Evolutionary conservation across 2,329 filamentous ascomycete genomes (phyloP).

Genomic region (Dactylellina haptotyla): DNA sequence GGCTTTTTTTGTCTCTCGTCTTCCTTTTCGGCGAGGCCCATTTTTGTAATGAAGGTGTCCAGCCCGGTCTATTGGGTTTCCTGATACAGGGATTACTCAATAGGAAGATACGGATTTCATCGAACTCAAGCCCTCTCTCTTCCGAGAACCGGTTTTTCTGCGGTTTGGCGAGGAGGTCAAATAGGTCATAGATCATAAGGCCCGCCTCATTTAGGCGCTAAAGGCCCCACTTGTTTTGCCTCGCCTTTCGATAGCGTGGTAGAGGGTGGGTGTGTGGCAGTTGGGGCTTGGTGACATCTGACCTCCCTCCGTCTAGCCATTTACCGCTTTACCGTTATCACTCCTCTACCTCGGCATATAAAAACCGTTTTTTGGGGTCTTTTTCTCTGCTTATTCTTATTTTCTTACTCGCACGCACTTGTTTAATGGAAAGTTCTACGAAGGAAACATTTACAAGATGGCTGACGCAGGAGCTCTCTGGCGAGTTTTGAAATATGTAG

Average conservation of each 20-base stretch:
- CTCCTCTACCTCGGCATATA: conserved; percentile 32
- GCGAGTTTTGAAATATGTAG: conserved; percentile 14
- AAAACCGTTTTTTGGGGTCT: neutral
- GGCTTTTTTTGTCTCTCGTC: conserved; percentile 14
- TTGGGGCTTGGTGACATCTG: conserved; percentile 33
- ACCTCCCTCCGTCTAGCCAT: conserved; percentile 14
- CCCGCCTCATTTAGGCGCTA: conserved; percentile 34
- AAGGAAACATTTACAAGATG: too few species aligned
- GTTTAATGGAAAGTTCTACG: neutral
- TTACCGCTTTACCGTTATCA: conserved; percentile 10
- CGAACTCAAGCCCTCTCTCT: neutral
- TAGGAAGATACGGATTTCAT: conserved; percentile 1
- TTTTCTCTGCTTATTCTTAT: conserved; percentile 8
- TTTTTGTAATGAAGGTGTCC: neutral
- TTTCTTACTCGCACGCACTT: neutral
- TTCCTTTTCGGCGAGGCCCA: conserved; percentile 9
- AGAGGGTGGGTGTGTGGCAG: conserved; percentile 11
- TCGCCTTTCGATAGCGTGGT: neutral
- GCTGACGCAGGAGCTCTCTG: too few species aligned
- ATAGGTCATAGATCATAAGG: conserved; percentile 31
- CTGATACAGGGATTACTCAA: conserved; percentile 18
- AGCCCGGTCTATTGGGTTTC: conserved; percentile 31
- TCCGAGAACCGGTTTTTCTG: conserved; percentile 7
- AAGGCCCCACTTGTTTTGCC: conserved; percentile 43
- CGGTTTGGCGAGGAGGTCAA: neutral